Conservation (phyloP, 352 stramenopile species). For the Peronospora belbahrii region DNA sequence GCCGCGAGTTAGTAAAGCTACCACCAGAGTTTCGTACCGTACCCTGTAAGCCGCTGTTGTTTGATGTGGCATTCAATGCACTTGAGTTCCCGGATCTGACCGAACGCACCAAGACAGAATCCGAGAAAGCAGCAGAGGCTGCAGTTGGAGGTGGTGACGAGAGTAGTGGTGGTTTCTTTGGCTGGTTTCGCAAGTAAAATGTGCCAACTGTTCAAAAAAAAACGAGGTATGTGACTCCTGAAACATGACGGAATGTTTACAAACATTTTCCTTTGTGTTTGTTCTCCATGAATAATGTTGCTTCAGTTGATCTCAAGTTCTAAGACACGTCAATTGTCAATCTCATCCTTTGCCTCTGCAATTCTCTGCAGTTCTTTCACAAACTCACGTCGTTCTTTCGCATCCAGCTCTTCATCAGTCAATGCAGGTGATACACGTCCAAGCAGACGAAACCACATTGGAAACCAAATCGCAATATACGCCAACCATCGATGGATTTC, state of each 20-base stretch:
- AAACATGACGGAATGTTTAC: slow-evolving; percentile 7
- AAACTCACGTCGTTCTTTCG: slow-evolving; percentile 40
- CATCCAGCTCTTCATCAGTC: slow-evolving; percentile 49
- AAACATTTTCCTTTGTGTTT: slow-evolving; percentile 12
- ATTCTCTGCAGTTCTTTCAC: slow-evolving; percentile 43
- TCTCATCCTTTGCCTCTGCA: slow-evolving; percentile 29
- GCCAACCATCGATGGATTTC: slow-evolving; percentile 61
- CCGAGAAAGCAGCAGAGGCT: slow-evolving; percentile 56
- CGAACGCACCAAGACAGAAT: slow-evolving; percentile 66
- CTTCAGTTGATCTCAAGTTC: neutral
- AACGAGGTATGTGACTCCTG: slow-evolving; percentile 10
- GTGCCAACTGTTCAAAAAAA: slow-evolving; percentile 1
- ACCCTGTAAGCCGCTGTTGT: slow-evolving; percentile 72
- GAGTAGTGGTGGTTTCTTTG: slow-evolving; percentile 45
- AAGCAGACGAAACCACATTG: slow-evolving; percentile 71
- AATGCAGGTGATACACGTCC: slow-evolving; percentile 52
- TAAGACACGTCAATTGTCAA: slow-evolving; percentile 23
- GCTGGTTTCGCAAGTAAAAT: slow-evolving; percentile 76
- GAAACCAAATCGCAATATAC: slow-evolving; percentile 77
- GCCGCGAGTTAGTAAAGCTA: slow-evolving; percentile 58
- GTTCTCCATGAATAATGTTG: too few relatives aligned
- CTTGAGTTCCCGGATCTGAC: slow-evolving; percentile 73
- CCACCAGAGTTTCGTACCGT: slow-evolving; percentile 57
- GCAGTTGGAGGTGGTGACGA: slow-evolving; percentile 26
- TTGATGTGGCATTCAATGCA: slow-evolving; percentile 79